phyloP scores from a whole-genome alignment of 2,329 filamentous ascomycete genomes.

The Chrysosphaeria jannelii region DNA sequence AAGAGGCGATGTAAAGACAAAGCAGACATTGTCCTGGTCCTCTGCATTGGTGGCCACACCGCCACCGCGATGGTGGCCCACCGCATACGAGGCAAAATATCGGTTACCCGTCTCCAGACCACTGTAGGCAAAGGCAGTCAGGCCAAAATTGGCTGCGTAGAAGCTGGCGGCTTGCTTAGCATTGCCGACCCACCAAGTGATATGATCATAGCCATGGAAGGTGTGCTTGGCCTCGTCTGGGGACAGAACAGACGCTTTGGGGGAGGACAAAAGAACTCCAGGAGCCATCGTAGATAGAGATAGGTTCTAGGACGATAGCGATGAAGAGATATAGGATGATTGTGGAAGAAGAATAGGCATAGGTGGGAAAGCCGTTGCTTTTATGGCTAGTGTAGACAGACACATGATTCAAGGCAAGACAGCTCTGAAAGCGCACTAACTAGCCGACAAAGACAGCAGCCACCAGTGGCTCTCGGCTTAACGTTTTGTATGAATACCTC shows the following conservation, averaged over 20 bases:
- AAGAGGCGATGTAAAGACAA: conserved; percentile 60
- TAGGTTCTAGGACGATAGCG: no score
- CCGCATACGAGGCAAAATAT: conserved; percentile 55
- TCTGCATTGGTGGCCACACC: conserved; percentile 1
- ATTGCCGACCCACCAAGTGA: conserved; percentile 92
- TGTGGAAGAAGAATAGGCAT: conserved; percentile 12
- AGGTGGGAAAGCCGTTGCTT: no score
- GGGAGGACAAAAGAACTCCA: no score
- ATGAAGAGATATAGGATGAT: no score
- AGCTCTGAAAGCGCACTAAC: no score
- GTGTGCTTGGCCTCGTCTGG: conserved; percentile 9
- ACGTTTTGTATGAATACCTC: no score
- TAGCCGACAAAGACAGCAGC: no score
- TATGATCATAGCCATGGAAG: conserved; percentile 71
- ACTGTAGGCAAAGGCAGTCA: conserved; percentile 51
- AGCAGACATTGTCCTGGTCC: conserved; percentile 27
- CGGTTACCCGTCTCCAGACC: conserved; percentile 72
- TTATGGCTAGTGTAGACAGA: no score
- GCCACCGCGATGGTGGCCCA: conserved; percentile 24
- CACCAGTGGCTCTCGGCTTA: no score
- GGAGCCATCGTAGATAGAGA: no score
- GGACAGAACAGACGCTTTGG: background rate
- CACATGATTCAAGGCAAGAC: no score
- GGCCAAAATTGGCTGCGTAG: conserved; percentile 69
- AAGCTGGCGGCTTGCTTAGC: conserved; percentile 82